Evolutionary conservation across 1,284 basidiomycete species (phyloP), one percentile per base, ranked within the genome.

Genomic region (Naganishia sp.): DNA sequence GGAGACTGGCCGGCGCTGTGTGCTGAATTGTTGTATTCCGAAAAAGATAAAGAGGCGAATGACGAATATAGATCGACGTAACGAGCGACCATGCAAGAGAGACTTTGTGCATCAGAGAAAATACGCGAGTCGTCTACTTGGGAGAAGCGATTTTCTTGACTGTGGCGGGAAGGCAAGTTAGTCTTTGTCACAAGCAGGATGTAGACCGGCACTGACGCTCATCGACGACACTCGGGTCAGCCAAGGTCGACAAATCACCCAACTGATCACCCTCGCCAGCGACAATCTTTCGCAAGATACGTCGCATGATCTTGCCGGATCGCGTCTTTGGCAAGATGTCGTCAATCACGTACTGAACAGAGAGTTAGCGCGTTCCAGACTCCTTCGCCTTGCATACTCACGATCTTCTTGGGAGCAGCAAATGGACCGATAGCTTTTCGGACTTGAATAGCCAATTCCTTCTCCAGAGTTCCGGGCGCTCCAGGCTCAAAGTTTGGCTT

Each of bases 381-480:
- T 39, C 7, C 36, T 5, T 39, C 7, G 36, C 36, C 7, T 13
- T 2, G 13, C 13, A 21, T 10, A 73, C 75, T 70, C 60, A 75
- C 75, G 66, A 97, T 87, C 82, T 89, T 90, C 86, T 96, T 96
- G 53, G 94, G 94, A 13, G 90, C 88, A 0, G 95, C 94, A 79
- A 97, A 98, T 2, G 94, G 93, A 3, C 94, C 94, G 71, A 97
- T 97, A 49, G 90, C 89, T 81, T 95, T 96, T 75, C 95, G 87
- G 28, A 99, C 95, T 81, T 97, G 94, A 48, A 97, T 86, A 18
- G 89, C 85, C 69, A 98, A 86, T 81, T 98, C 95, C 81, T 96
- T 97, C 69, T 82, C 75, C 54, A 99, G 85, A 7, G 59, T 61
- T 42, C 59, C 59, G 31, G 59, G 59, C 6, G 53, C 61, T 1